phyloP scores from a whole-genome alignment of 257 asterid genomes.

The Nicotiana attenuata region DNA sequence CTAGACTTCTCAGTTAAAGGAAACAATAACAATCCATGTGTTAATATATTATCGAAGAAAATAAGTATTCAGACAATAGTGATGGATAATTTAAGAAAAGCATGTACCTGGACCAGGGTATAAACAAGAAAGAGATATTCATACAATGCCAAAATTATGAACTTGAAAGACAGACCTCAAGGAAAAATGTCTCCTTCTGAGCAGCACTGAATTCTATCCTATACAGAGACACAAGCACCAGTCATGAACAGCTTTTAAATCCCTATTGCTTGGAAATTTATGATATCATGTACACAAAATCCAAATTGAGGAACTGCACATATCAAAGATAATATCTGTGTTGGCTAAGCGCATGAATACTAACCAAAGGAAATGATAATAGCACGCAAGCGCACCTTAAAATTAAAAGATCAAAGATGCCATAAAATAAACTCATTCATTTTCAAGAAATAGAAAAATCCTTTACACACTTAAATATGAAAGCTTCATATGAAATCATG shows the following conservation, averaged over 20 bases:
- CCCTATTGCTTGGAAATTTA: conserved; percentile 4
- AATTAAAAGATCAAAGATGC: background rate
- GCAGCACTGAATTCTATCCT: conserved; percentile 81
- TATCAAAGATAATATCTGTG: background rate
- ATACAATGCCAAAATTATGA: background rate
- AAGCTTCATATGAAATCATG: background rate
- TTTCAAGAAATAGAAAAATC: background rate
- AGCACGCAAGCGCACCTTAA: background rate
- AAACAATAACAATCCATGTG: background rate
- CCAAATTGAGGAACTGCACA: background rate
- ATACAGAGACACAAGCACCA: conserved; percentile 25
- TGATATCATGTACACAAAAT: conserved; percentile 1
- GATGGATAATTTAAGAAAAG: background rate
- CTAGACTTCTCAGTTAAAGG: background rate
- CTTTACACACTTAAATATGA: background rate
- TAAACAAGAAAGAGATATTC: background rate
- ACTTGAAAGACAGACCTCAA: conserved; percentile 48
- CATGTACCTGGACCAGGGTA: background rate
- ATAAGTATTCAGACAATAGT: background rate
- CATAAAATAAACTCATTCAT: background rate
- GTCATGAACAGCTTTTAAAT: background rate
- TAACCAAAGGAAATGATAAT: background rate
- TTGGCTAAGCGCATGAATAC: background rate
- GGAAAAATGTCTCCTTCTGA: conserved; percentile 72
- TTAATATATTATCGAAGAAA: background rate